These are phyloP conservation scores for Pseudophaeomoniella oleicola DNA, from an alignment of 2,329 filamentous ascomycete genomes.

Conservation along the genomic window DNA sequence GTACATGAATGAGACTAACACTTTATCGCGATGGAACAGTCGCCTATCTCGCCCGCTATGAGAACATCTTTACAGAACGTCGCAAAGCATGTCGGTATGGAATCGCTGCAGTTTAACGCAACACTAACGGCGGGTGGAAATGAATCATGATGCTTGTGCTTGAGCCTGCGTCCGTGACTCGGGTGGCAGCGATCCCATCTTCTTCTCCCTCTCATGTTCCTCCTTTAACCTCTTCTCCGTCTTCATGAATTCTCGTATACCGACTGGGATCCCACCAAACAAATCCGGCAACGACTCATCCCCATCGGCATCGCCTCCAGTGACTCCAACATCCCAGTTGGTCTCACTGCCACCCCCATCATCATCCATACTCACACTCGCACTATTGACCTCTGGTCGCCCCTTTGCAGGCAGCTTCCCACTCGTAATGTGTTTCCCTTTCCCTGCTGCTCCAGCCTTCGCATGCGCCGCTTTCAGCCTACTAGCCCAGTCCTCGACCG, in stretches of 20 bases:
- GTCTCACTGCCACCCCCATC: slow-evolving; percentile 62
- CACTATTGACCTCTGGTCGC: slow-evolving; percentile 28
- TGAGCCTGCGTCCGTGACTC: too few relatives aligned
- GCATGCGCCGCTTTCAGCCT: slow-evolving; percentile 49
- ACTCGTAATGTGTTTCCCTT: slow-evolving; percentile 19
- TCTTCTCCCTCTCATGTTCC: slow-evolving; percentile 48
- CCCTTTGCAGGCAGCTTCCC: slow-evolving; percentile 13
- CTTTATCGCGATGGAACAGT: too few relatives aligned
- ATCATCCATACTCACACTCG: slow-evolving; percentile 56
- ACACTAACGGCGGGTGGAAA: too few relatives aligned
- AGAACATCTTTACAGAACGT: too few relatives aligned
- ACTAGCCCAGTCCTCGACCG: slow-evolving; percentile 75
- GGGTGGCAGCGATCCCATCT: too few relatives aligned
- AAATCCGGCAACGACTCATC: slow-evolving; percentile 51
- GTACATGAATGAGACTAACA: too few relatives aligned
- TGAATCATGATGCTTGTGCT: too few relatives aligned
- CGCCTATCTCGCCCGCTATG: too few relatives aligned
- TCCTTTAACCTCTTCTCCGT: slow-evolving; percentile 81
- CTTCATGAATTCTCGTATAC: slow-evolving; percentile 94
- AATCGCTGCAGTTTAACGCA: too few relatives aligned
- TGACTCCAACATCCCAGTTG: slow-evolving; percentile 40
- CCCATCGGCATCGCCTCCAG: slow-evolving; percentile 24
- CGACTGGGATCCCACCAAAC: slow-evolving; percentile 72
- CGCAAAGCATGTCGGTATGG: too few relatives aligned
- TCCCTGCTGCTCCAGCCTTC: slow-evolving; percentile 22